Percentiles rank a stretch among this genome's conserved stretches.
phyloP scores from a whole-genome alignment of 2,329 filamentous ascomycete genomes.

The Colletotrichum cereale region DNA sequence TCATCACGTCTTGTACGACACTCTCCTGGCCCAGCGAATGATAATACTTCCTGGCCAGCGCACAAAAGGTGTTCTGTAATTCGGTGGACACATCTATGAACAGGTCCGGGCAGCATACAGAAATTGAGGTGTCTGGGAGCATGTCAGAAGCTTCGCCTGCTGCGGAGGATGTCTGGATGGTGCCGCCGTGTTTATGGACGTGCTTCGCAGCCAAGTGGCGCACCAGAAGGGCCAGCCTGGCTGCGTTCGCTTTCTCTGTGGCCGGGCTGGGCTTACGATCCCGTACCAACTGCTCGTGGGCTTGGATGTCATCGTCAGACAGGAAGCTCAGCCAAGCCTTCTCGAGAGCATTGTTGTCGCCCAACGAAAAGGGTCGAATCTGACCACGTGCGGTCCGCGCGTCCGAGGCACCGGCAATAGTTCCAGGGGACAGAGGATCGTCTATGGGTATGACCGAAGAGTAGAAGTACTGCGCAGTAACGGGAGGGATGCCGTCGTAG shows the following conservation, averaged over 20 bases:
- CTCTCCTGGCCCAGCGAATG: constrained; percentile 56
- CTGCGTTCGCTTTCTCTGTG: constrained; percentile 51
- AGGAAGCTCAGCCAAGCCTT: constrained; percentile 78
- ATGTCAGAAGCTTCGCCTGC: constrained; percentile 46
- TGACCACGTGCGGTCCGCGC: constrained; percentile 67
- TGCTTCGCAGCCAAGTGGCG: constrained; percentile 60
- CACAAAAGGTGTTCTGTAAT: constrained; percentile 63
- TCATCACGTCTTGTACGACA: constrained; percentile 61
- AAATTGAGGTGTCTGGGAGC: constrained; percentile 48
- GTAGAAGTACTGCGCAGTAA: constrained; percentile 86
- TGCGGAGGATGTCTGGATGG: constrained; percentile 50
- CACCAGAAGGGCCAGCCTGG: constrained; percentile 56
- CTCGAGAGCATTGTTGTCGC: constrained; percentile 85
- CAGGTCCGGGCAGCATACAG: constrained; percentile 64
- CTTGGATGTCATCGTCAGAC: constrained; percentile 60
- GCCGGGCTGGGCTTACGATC: constrained; percentile 50
- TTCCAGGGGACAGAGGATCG: constrained; percentile 80
- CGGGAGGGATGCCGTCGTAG: constrained; percentile 66
- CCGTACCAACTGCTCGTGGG: constrained; percentile 57
- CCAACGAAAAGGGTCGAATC: constrained; percentile 81
- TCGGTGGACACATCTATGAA: constrained; percentile 60
- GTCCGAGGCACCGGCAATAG: constrained; percentile 64
- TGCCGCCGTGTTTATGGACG: constrained; percentile 59
- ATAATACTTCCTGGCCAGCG: constrained; percentile 57
- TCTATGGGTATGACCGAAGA: constrained; percentile 85